These are phyloP conservation scores for Inga laurina DNA, from an alignment of 306 rosid species.

Conservation along the genomic window DNA sequence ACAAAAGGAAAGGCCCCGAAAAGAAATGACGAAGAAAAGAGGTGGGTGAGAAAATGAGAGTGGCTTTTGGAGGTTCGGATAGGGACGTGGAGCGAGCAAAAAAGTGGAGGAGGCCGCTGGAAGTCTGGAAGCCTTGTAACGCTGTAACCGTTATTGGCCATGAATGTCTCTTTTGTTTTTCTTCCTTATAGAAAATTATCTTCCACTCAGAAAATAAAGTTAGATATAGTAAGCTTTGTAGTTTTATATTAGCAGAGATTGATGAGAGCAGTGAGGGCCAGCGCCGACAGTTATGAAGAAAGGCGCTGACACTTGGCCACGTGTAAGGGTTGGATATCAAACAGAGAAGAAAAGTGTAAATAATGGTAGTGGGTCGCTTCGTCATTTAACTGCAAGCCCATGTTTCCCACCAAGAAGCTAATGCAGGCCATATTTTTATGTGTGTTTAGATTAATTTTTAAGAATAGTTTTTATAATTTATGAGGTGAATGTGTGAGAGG, in stretches of 20 bases:
- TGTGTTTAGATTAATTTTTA: too few relatives aligned
- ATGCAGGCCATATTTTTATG: too few relatives aligned
- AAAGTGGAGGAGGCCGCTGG: not conserved
- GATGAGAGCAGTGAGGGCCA: not conserved
- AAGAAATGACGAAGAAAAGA: conserved; percentile 28
- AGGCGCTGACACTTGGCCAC: conserved; percentile 25
- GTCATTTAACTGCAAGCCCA: not conserved
- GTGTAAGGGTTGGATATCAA: not conserved
- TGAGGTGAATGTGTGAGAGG: too few relatives aligned
- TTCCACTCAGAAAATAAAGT: not conserved
- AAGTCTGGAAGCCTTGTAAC: not conserved
- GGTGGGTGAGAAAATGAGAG: conserved; percentile 29
- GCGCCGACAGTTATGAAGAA: not conserved
- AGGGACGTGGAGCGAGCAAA: conserved; percentile 6
- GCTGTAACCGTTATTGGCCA: conserved; percentile 17
- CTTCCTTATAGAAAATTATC: not conserved
- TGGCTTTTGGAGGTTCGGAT: conserved; percentile 22
- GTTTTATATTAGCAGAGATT: not conserved
- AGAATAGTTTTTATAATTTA: too few relatives aligned
- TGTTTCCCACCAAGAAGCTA: not conserved
- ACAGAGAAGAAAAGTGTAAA: not conserved
- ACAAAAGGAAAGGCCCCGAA: not conserved
- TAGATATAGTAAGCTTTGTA: too few relatives aligned
- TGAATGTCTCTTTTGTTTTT: not conserved
- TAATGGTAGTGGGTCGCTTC: not conserved